phyloP scores from a whole-genome alignment of 257 asterid species.

The Petrea volubilis region DNA sequence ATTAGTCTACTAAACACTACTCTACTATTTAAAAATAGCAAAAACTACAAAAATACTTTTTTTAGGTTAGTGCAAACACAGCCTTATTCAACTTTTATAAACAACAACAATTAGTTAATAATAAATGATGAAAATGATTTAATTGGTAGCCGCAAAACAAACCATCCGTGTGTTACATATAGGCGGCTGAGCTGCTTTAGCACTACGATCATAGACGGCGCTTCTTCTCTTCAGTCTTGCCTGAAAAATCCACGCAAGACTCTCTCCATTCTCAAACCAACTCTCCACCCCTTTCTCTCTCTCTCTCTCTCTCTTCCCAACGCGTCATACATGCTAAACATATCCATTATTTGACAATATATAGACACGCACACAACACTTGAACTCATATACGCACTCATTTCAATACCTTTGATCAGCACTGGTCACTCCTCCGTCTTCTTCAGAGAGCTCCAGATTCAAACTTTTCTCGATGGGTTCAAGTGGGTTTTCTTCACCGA shows the following conservation, averaged over 20 bases:
- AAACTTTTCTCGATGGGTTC: slow-evolving; percentile 38
- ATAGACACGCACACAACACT: background rate
- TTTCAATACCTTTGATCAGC: background rate
- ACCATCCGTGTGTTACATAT: no score
- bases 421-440: slow-evolving; percentile 6
- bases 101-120: no score
- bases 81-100: no score
- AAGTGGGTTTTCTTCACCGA: slow-evolving; percentile 43
- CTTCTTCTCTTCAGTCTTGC: slow-evolving; percentile 25
- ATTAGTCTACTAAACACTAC: no score
- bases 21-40: no score
- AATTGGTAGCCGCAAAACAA: background rate
- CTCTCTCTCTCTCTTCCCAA: background rate
- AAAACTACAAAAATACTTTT: no score
- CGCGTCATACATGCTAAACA: no score
- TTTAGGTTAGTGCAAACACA: no score
- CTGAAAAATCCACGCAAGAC: slow-evolving; percentile 7
- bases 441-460: background rate
- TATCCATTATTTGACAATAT: background rate
- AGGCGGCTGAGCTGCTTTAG: no score
- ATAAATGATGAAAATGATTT: no score
- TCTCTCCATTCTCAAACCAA: slow-evolving; percentile 8
- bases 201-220: slow-evolving; percentile 35
- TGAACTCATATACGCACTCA: background rate
- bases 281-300: slow-evolving; percentile 4